These are phyloP conservation scores for Aspergillus biplanus DNA, from an alignment of 495 filamentous ascomycete species.

Conservation along the genomic window DNA sequence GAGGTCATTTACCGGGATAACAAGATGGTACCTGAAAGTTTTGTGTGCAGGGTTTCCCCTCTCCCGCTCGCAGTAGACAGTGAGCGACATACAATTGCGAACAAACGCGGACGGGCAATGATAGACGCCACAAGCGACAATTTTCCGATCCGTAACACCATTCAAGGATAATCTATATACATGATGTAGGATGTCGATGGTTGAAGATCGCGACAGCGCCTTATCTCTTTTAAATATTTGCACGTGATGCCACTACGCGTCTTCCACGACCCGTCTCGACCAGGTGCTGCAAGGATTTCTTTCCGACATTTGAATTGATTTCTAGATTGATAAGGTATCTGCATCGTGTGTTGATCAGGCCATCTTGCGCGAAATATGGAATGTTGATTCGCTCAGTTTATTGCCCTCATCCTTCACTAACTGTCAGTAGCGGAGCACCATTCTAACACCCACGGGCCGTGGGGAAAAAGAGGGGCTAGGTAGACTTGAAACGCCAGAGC, in stretches of 20 bases:
- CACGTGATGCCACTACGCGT: background rate
- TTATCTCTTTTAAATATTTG: background rate
- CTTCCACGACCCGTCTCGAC: too few relatives aligned
- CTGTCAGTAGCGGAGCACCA: too few relatives aligned
- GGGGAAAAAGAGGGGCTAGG: too few relatives aligned
- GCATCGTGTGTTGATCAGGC: too few relatives aligned
- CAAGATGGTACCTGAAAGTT: slow-evolving; percentile 3
- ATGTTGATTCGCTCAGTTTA: too few relatives aligned
- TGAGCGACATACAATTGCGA: slow-evolving; percentile 2
- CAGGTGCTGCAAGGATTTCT: too few relatives aligned
- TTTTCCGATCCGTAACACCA: background rate
- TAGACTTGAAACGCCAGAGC: too few relatives aligned
- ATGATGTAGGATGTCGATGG: background rate
- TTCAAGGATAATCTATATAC: background rate
- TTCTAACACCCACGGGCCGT: too few relatives aligned
- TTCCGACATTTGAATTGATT: too few relatives aligned
- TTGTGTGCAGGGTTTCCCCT: background rate
- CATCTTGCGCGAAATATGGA: too few relatives aligned
- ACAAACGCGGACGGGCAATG: background rate
- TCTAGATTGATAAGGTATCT: too few relatives aligned
- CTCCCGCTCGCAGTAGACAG: background rate
- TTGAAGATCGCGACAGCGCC: background rate
- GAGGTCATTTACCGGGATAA: background rate
- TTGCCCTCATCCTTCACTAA: too few relatives aligned
- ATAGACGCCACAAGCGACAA: background rate